Evolutionary conservation across 768 basidiomycete genomes (phyloP), one percentile per base, ranked within the genome.

Genomic region (Trametes elegans): DNA sequence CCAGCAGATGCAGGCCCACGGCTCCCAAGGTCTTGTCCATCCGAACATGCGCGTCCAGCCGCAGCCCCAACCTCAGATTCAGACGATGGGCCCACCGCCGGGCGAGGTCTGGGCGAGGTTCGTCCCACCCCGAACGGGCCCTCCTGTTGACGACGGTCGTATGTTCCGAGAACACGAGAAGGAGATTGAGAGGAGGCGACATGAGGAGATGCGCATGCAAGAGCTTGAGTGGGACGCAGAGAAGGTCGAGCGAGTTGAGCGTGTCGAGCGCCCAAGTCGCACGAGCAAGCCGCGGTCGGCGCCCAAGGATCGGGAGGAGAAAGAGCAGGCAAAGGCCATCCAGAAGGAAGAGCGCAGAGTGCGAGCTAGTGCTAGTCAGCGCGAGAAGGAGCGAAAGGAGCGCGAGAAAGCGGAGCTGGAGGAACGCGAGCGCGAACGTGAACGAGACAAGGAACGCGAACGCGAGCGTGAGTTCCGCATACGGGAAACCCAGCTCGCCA

Each of bases 251-350:
- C 51, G 41, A 10, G 29, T n/a, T n/a, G 55, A 43, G 41, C 45
- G 31, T 34, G 42, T 44, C 34, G 51, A 53, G 27, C 51, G 41
- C 9, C 18, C 45, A 27, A 14, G 38, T 11, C 41, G 55, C 21
- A 41, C 3, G 16, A 18, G 50, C 42, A 44, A 61, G 53, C 41
- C 62, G 21, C 55, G 62, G 9, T 14, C 50, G 9, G 42, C 44
- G 31, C 28, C 59, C n/a, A 60, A 62, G 50, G 52, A 52, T 32
- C 49, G 55, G 42, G 67, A 70, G 23, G 71, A 71, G 42, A 67
- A 66, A 23, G 67, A 68, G 52, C 65, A 68, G 43, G 59, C 66
- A 47, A 66, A 69, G 45, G 61, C 65, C 61, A 60, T 66, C 57
- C 62, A 66, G 43, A 63, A 63, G 51, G 66, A 62, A 36, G 69